phyloP scores from a whole-genome alignment of 2,329 filamentous ascomycete species.

The Sporothrix schenckii region DNA sequence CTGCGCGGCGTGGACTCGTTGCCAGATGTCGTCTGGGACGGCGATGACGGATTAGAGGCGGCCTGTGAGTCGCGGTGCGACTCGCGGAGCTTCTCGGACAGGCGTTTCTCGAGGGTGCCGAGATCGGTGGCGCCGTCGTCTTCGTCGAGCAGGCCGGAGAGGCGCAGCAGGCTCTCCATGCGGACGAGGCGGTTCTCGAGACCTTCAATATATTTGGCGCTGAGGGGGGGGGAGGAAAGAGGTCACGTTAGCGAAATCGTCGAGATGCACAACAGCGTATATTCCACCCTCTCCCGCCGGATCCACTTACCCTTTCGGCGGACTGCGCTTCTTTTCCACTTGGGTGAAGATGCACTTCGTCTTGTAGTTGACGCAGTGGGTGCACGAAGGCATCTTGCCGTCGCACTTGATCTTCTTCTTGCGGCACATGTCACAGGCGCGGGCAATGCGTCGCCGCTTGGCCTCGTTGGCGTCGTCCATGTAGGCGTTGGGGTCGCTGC shows the following conservation, averaged over 20 bases:
- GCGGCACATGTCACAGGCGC: slow-evolving; percentile 93
- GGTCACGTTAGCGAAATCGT: too few relatives aligned
- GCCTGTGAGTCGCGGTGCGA: slow-evolving; percentile 55
- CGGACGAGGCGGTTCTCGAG: slow-evolving; percentile 92
- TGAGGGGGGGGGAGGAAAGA: slow-evolving; percentile 43
- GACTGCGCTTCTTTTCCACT: slow-evolving; percentile 97
- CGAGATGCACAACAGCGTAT: too few relatives aligned
- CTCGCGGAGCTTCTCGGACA: slow-evolving; percentile 57
- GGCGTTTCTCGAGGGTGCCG: slow-evolving; percentile 79
- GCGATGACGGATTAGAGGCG: slow-evolving; percentile 56
- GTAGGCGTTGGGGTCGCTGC: slow-evolving; percentile 55
- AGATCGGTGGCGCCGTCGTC: slow-evolving; percentile 88
- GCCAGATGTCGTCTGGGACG: slow-evolving; percentile 51
- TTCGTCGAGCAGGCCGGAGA: slow-evolving; percentile 84
- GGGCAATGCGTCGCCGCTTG: slow-evolving; percentile 84
- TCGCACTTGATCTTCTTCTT: slow-evolving; percentile 99
- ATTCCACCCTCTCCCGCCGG: too few relatives aligned
- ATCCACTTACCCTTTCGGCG: slow-evolving; percentile 81
- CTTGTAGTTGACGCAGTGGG: slow-evolving; percentile 97
- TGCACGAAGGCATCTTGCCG: slow-evolving; percentile 91
- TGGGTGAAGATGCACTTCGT: slow-evolving; percentile 97
- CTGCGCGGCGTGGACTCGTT: slow-evolving; percentile 56
- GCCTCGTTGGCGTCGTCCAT: slow-evolving; percentile 74
- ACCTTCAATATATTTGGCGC: slow-evolving; percentile 96
- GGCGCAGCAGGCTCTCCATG: slow-evolving; percentile 87